Evolutionary conservation across 768 basidiomycete species (phyloP).

Genomic region (Multifurca ochricompacta): DNA sequence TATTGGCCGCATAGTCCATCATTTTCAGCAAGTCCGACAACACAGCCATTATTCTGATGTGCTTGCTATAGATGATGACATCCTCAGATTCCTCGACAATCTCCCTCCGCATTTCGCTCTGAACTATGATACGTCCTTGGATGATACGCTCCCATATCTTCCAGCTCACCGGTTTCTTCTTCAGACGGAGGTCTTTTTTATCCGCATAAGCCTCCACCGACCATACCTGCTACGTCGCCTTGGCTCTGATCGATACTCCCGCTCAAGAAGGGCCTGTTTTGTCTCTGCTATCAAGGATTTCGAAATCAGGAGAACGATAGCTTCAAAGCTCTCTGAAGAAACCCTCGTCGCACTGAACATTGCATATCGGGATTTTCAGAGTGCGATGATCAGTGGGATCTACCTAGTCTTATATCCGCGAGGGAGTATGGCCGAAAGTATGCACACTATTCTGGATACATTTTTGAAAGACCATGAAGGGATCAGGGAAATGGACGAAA

Average conservation of each 20-base stretch:
- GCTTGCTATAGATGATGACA: slow-evolving; percentile 70
- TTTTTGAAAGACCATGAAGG: slow-evolving; percentile 64
- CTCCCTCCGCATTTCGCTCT: slow-evolving; percentile 76
- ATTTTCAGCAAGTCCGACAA: slow-evolving; percentile 81
- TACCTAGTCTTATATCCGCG: slow-evolving; percentile 75
- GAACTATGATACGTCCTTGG: slow-evolving; percentile 70
- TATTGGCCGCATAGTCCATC: slow-evolving; percentile 86
- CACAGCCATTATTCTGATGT: slow-evolving; percentile 81
- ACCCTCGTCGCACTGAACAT: slow-evolving; percentile 66
- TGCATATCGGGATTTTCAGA: slow-evolving; percentile 82
- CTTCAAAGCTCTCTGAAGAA: slow-evolving; percentile 52
- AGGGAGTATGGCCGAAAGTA: slow-evolving; percentile 56
- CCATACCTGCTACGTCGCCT: slow-evolving; percentile 81
- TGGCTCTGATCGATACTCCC: slow-evolving; percentile 69
- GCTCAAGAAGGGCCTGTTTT: slow-evolving; percentile 81
- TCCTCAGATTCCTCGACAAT: slow-evolving; percentile 64
- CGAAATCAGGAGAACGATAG: slow-evolving; percentile 63
- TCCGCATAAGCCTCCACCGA: slow-evolving; percentile 76
- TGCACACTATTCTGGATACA: slow-evolving; percentile 73
- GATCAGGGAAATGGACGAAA: slow-evolving; percentile 66
- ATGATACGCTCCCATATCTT: slow-evolving; percentile 55
- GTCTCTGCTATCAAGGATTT: slow-evolving; percentile 87
- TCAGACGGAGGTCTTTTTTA: slow-evolving; percentile 83
- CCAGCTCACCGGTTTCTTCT: slow-evolving; percentile 84
- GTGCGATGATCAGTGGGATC: slow-evolving; percentile 84